A percentile compares a stretch with the other conserved stretches of the same genome.
Conservation (phyloP, 805 yeast species). For the Candida jianshihensis region DNA sequence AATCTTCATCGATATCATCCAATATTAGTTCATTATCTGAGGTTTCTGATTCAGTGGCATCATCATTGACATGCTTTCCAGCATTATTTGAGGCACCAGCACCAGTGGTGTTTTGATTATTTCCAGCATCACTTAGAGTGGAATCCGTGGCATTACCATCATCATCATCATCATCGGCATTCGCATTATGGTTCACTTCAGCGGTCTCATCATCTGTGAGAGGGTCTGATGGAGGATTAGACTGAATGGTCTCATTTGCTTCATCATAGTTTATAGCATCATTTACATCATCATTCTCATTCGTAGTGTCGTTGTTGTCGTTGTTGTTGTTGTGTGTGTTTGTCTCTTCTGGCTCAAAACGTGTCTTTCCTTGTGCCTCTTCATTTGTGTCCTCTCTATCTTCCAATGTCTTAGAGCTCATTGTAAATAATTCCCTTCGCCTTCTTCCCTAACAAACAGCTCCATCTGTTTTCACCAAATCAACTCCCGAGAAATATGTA, state of each 20-base stretch:
- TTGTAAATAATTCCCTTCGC: too few relatives aligned
- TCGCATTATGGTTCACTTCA: neutral
- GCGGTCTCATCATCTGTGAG: neutral
- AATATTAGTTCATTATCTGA: constrained; percentile 1
- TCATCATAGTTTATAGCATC: neutral
- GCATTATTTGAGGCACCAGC: too few relatives aligned
- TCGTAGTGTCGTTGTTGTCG: neutral
- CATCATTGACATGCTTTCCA: neutral
- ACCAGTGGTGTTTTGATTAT: neutral
- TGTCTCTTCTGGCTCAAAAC: neutral
- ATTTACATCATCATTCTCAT: neutral
- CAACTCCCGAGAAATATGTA: too few relatives aligned
- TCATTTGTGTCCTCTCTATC: too few relatives aligned
- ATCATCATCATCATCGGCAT: neutral
- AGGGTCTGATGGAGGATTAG: too few relatives aligned
- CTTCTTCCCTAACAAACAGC: too few relatives aligned
- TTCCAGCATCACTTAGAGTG: neutral
- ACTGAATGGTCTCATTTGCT: neutral
- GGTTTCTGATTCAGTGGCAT: neutral
- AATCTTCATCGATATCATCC: constrained; percentile 1
- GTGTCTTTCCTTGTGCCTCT: too few relatives aligned
- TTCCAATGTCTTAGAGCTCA: too few relatives aligned
- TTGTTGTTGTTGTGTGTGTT: neutral
- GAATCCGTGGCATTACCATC: constrained; percentile 1
- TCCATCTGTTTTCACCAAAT: too few relatives aligned